Base-by-base conservation (phyloP, 1,284 basidiomycete species). In the Cutaneotrichosporon cutaneum region DNA sequence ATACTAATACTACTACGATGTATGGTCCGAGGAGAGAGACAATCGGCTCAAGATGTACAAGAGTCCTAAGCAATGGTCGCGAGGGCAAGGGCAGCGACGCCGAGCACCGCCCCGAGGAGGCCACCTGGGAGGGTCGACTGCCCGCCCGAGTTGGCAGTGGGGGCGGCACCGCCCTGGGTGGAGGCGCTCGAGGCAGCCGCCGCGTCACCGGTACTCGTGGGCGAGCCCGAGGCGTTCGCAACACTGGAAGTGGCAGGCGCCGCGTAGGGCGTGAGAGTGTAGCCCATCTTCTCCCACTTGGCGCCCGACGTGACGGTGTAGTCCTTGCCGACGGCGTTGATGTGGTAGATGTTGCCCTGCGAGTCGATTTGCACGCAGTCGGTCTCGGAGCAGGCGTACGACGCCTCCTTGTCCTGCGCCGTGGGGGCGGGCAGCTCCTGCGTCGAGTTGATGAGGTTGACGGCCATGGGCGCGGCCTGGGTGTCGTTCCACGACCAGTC, bases 301-400 rank as follows among this genome's bases (percentile, higher is more conserved):
- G 76, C 72, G 22, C 66, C 57, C 18, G 68, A 64, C 13, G 54
- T 56, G 45, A 78, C 76, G 21, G 68, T 68, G 67, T 83, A 82
- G 56, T 72, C 69, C 27, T 61, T 30, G 35, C 54, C 56, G 62
- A 78, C 63, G 56, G 79, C 84, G 77, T 87, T 88, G 44, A 92
- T 79, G 82, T 85, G 92, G 54, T 84, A 85, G 45, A 93, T 82
- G 4, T 83, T 79, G 50, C 90, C 90, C 21, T 82, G 80, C 36
- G 85, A 84, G 59, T 86, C 83, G 58, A 93, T 83, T 77, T 92
- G 91, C n/a, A 92, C 86, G 57, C 92, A 83, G 1, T 87, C 82
- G 36, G 79, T 82, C 52, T 84, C 84, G 21, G 87, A 86, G 7
- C 89, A 89, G 64, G 88, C 88, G 81, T 92, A 93, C 6, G 82